Evolutionary conservation across 2,329 filamentous ascomycete species (phyloP), one percentile per base, ranked within the genome.

Genomic region (Ophiocordyceps australis): DNA sequence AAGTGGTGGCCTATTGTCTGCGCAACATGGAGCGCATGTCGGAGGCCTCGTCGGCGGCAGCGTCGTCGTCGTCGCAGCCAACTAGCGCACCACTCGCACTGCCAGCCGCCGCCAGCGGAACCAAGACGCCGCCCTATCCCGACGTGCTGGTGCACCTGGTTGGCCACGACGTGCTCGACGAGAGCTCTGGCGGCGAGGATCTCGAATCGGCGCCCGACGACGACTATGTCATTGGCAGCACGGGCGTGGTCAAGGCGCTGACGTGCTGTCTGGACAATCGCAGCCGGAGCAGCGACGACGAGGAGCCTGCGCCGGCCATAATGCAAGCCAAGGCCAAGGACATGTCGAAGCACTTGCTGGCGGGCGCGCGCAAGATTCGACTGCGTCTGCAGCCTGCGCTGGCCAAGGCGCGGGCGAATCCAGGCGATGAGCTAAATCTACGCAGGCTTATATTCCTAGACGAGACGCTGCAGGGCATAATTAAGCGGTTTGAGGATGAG

Each of bases 211-310:
- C 82, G 6, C 79, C 83, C 0, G 82, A 93, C 36, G 78, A 92
- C 30, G 82, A 94, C 47, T 95, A 95, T 49, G 83, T 95, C 23
- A 89, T 95, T 40, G 85, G 86, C 13, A 86, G 86, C 11, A 93
- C 83, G 1, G 89, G 86, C 15, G 82, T 98, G 2, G 86, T 92
- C 25, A 94, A 93, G 52, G 89, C 89, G 5, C 59, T 98, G 23
- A 74, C 81, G 28, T 91, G 91, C 40, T 93, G 85, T 41, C 58
- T 98, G 25, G 75, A 82, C 38, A 91, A 92, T 43, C 71, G 79
- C 31, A 47, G 49, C 5, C 64, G 74, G 27, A 73, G 76, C 28
- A 67, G 67, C 17, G 55, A 66, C 34, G 46, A 74, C 27, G 73
- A 76, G 28, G 61, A 67, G 27, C 61, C 68, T 29, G 50, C 61